Evolutionary conservation across 352 stramenopile species (phyloP), one percentile per base, ranked within the genome.

Genomic region (Phytopythium boreale): DNA sequence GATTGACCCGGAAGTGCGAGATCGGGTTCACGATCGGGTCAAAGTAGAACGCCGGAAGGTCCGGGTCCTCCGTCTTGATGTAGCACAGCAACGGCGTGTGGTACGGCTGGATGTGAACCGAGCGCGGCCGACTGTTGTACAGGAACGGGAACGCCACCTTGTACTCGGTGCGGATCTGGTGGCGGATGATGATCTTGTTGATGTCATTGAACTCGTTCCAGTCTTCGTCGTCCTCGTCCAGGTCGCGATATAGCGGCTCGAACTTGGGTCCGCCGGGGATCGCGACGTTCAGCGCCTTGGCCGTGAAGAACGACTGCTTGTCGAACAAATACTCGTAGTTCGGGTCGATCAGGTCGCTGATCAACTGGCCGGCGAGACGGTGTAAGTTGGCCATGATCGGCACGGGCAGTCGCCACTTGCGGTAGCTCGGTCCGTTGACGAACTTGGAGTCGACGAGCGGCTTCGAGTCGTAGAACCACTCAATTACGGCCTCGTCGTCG

Each of bases 201-300:
- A 99, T 98, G 77, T 99, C 98, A 68, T 99, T 99, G 80, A 99
- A 99, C 75, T 99, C 98, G 84, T 99, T 99, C 98, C 98, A 99
- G 81, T 99, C 98, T 67, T 99, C 97, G 63, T 99, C 97, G 59
- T 99, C 96, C 53, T 98, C 93, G 61, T 98, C 96, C 14, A 98
- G 68, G 76, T 99, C 97, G n/a, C 96, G 90, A 71, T 98, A 99
- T 20, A 99, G 80, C 17, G 98, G 98, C 76, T 99, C 98, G 70
- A 99, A 99, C 82, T 99, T 99, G 17, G 98, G 97, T 11, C 98
- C 98, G 36, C 98, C 98, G 0, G 98, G 97, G 74, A 99, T 99
- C 31, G 97, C 96, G 11, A 99, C 84, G 81, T 99, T 99, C 31
- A 99, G 77, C n/a, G 97, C 97, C 76, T 99, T 99, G 50, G 97